Evolutionary conservation across 306 rosid genomes (phyloP), one percentile per base, ranked within the genome.

Genomic region (Acacia melanoxylon): DNA sequence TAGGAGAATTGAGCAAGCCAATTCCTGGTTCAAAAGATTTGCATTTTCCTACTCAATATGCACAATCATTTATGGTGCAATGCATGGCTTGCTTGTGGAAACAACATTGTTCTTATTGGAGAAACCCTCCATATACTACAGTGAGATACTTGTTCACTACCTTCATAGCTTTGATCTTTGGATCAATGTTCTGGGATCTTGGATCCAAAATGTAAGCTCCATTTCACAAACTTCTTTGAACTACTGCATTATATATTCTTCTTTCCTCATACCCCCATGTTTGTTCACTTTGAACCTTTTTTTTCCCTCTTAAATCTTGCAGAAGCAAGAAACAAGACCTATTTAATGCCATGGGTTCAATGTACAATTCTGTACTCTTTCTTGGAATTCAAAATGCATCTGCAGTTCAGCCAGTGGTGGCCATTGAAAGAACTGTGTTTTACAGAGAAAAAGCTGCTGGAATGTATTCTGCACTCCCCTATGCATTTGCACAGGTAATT

Each of bases 371-470:
- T 7, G 80, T 86, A 51, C 83, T 91, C 56, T 91, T 91, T 85
- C 86, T 91, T 10, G 97, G 97, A 24, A 3, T 82, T 51, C 94
- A 91, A 77, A 93, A 91, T 84, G 86, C 91, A 17, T 31, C 83
- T 27, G 79, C 93, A 7, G 95, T 91, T 65, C 95, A 89, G 71
- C 97, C 95, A 27, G 90, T 93, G 51, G 90, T 93, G 33, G 82
- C 90, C 8, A 46, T 91, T 45, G 97, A 93, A 88, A 75, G 97
- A 86, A 84, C 92, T 19, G 93, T 87, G 56, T 93, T 89, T 54
- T 93, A 91, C 52, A 85, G 95, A 76, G 97, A 93, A 86, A 91
- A 82, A 82, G 95, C 92, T 13, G 91, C 97, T 9, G 90, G 95
- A 68, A 92, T 92, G 97, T 92, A 91, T 67, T 91, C 97, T 19